Evolutionary conservation across 2,329 filamentous ascomycete species (phyloP), one percentile per base, ranked within the genome.

Genomic region (Mycocentrospora acerina): DNA sequence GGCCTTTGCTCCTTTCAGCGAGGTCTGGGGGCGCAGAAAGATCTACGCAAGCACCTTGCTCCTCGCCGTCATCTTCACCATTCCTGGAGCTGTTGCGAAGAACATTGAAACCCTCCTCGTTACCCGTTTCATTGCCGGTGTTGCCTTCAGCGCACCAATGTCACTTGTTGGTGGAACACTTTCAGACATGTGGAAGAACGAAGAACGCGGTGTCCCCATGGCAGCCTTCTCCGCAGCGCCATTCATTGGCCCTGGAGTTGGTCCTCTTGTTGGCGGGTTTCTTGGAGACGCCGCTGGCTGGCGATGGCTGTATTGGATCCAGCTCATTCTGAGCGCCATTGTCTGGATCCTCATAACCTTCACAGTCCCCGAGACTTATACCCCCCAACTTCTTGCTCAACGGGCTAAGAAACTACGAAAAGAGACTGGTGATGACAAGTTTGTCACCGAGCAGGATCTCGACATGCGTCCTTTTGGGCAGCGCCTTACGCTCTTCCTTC

Each of bases 351-450:
- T 91, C 44, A 90, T 93, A 66, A 85, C 83, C 19, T 90, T 94
- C 68, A 93, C 88, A n/a, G 84, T 95, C 0, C 88, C 88, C 1
- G 90, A 95, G 67, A 95, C 90, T 0, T 95, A 93, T 63, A 83
- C 88, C 0, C 88, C 90, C 0, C 86, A 81, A 0, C 82, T 95
- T 34, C 79, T 96, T 12, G 78, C 80, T 35, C 71, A 70, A 19
- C 79, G 88, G 10, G 90, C 90, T 3, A 74, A 76, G 57, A 86
- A 87, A 63, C 71, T 93, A 44, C 79, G 89, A 35, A 80, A 83
- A 60, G 67, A 81, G 22, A 85, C 86, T 2, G 82, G 83, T 15
- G 79, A 88, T 46, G 51, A 71, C 2, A 79, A 78, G 44, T 85
- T 84, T 59, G 85, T 89, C 26, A 91, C 89, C 1, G 87, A 93